phyloP scores from a whole-genome alignment of 2,329 filamentous ascomycete species.

The Apiospora rasikravindrae region DNA sequence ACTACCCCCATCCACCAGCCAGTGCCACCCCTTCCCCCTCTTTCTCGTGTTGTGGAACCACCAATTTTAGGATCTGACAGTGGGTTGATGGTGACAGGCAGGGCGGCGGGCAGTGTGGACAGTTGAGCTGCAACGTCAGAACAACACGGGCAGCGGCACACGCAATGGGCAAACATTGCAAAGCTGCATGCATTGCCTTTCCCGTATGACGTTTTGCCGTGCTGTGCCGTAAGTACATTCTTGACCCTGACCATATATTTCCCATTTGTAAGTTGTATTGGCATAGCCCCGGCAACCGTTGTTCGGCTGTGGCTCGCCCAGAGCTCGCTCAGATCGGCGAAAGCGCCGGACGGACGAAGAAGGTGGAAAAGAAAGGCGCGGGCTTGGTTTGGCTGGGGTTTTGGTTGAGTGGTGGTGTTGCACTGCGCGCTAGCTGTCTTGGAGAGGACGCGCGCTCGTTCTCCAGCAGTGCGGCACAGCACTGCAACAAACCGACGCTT shows the following conservation, averaged over 20 bases:
- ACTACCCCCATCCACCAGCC: no score
- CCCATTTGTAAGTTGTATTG: neutral
- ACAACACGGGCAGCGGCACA: neutral
- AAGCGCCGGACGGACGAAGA: no score
- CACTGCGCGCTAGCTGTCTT: neutral
- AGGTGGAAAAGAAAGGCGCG: no score
- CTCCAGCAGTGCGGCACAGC: neutral
- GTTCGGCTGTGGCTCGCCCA: no score
- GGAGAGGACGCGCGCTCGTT: neutral
- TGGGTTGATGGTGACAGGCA: neutral
- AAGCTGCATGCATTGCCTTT: neutral
- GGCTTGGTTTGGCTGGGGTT: no score
- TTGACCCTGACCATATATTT: neutral
- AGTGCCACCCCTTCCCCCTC: neutral
- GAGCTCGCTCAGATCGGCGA: neutral
- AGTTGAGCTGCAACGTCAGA: no score
- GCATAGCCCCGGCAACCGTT: neutral
- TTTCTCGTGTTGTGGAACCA: neutral
- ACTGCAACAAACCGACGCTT: neutral
- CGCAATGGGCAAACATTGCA: neutral
- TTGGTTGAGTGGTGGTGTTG: neutral
- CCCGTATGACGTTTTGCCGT: neutral
- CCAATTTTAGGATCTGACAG: neutral
- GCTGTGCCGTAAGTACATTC: neutral
- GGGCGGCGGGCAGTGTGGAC: no score